Evolutionary conservation across 1,139 yeast species (phyloP), one percentile per base, ranked within the genome.

Genomic region (Pneumocystis oryctolagi): DNA sequence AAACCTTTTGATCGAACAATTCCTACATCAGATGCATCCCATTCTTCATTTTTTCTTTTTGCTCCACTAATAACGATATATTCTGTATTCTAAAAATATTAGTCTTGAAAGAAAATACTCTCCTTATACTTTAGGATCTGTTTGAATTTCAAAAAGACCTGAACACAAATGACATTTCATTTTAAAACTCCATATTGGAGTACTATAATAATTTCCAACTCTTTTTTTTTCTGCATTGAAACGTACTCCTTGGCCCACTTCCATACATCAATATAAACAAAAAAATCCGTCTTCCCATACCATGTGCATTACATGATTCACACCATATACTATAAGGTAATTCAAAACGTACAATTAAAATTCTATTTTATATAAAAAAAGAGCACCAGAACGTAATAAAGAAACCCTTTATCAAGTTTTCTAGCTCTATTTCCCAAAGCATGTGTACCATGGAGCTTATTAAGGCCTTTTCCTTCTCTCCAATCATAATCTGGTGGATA

Each of bases 171-270:
- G 69, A 59, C 76, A 73, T 40, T 71, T 72, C 62, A 73, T 64
- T 20, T 66, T 62, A 62, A 73, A 73, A 12, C 69, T 66, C 69
- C 71, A 73, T 12, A 73, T 70, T 6, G 74, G 71, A 3, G 73
- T 69, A 6, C 72, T 66, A 31, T 65, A 71, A 62, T 73, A 73
- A 32, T 63, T 63, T 5, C 76, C 76, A 31, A 66, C 66, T 62
- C 67, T 67, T 35, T 67, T 67, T 67, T 73, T 73, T 53, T 69
- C 71, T 14, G 76, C 76, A 63, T 73, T 73, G 66, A 68, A 73
- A 14, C 76, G 67, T 5, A 69, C 68, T 5, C 76, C 76, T 61
- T 71, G 73, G 1, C 71, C 70, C 18, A 73, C 66, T 47, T 12
- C 5, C 5, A 47, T 3, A 25, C n/a, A 47, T 47, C 5, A 47